Conservation (phyloP, 495 filamentous ascomycete genomes). For the Talaromyces wortmannii region DNA sequence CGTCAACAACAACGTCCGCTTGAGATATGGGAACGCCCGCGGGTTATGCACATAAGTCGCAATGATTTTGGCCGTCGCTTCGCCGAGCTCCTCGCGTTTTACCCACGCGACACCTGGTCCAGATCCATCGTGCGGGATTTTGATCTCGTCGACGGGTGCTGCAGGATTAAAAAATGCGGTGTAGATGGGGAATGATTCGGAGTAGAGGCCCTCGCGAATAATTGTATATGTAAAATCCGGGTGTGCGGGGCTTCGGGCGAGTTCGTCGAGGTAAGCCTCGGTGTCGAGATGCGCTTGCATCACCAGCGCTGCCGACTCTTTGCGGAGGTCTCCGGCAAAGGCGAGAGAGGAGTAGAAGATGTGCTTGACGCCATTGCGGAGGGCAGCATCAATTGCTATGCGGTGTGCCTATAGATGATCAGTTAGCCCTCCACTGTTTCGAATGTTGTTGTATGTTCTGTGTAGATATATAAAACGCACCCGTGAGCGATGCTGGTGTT, state of each 20-base stretch:
- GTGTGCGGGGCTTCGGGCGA: constrained; percentile 9
- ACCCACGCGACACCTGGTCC: constrained; percentile 45
- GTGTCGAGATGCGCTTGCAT: constrained; percentile 65
- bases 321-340: constrained; percentile 37
- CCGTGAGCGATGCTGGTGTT: constrained; percentile 25
- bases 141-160: constrained; percentile 26
- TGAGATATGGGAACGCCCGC: constrained; percentile 18
- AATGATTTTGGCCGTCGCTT: constrained; percentile 38
- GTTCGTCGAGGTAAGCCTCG: constrained; percentile 45
- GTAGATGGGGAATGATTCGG: constrained; percentile 64
- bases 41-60: constrained; percentile 13
- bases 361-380: constrained; percentile 48
- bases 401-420: constrained; percentile 29
- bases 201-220: constrained; percentile 59
- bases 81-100: constrained; percentile 43
- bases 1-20: constrained; percentile 29
- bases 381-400: constrained; percentile 51
- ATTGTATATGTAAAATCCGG: constrained; percentile 35
- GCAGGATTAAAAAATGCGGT: constrained; percentile 49
- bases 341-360: constrained; percentile 65
- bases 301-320: constrained; percentile 45
- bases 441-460: no score
- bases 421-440: neutral
- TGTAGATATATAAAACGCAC: constrained; percentile 8
- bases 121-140: constrained; percentile 40